Percentiles rank a stretch among this genome's conserved stretches.
Conservation (phyloP, 2,329 filamentous ascomycete species). For the Cryphonectria carpinicola region DNA sequence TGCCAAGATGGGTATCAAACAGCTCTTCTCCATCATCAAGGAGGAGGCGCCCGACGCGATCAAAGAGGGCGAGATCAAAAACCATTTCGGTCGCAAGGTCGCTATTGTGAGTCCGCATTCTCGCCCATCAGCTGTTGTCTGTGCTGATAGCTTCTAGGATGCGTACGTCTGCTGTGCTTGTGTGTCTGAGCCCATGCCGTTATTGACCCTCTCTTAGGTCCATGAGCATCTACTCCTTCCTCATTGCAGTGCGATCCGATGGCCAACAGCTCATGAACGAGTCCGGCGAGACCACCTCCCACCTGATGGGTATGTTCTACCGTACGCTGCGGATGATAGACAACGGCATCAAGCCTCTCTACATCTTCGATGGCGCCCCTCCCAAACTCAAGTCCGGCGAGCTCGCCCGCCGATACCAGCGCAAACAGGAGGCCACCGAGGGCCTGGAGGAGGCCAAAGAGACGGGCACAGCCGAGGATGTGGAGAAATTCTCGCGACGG, state of each 20-base stretch:
- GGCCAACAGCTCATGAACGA: constrained; percentile 97
- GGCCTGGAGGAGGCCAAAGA: constrained; percentile 94
- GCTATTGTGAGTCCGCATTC: constrained; percentile 73
- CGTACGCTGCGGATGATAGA: constrained; percentile 97
- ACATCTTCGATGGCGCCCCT: constrained; percentile 95
- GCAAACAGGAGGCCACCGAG: constrained; percentile 90
- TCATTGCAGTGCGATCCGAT: constrained; percentile 95
- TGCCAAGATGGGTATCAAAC: constrained; percentile 66
- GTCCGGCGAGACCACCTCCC: constrained; percentile 93
- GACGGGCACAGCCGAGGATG: constrained; percentile 93
- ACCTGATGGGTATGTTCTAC: constrained; percentile 99
- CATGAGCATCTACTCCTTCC: constrained; percentile 99
- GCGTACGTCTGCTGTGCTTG: constrained; percentile 47
- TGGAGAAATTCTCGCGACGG: constrained; percentile 94
- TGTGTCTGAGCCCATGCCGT: not conserved
- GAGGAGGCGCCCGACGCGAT: constrained; percentile 94
- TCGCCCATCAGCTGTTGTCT: not conserved
- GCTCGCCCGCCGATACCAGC: constrained; percentile 91
- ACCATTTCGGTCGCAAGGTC: constrained; percentile 97
- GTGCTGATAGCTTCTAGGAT: constrained; percentile 48
- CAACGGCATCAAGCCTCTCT: constrained; percentile 97
- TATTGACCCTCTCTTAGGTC: constrained; percentile 58
- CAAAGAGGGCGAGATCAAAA: constrained; percentile 98
- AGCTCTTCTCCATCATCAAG: constrained; percentile 80
- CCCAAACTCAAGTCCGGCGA: constrained; percentile 98